Evolutionary conservation across 768 basidiomycete genomes (phyloP).

Genomic region (Naematelia aurantialba): DNA sequence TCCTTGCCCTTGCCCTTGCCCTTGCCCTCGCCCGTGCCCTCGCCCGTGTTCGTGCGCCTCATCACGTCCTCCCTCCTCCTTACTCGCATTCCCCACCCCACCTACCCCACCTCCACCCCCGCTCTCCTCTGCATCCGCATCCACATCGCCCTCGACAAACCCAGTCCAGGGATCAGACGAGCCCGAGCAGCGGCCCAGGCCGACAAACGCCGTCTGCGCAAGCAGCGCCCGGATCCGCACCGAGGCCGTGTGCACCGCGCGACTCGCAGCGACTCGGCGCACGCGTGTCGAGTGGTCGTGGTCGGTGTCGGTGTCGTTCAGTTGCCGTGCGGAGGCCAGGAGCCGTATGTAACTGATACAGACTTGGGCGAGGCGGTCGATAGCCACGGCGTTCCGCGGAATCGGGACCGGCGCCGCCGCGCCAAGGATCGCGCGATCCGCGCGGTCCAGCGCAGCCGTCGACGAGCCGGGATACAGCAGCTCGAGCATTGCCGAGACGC

Average conservation of each 20-base stretch:
- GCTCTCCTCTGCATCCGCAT: no score
- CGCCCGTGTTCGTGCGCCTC: no score
- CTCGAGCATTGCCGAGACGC: conserved; percentile 38
- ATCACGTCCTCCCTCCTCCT: no score
- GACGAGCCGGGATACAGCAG: conserved; percentile 40
- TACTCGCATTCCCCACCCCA: no score
- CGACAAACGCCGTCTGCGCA: conserved; percentile 40
- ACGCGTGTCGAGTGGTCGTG: not conserved
- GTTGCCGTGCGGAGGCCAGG: conserved; percentile 26
- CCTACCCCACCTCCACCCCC: no score
- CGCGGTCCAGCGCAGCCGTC: not conserved
- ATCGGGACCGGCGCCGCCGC: not conserved
- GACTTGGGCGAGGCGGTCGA: conserved; percentile 45
- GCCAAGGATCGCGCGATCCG: conserved; percentile 6
- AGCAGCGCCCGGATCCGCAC: conserved; percentile 32
- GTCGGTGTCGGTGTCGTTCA: conserved; percentile 12
- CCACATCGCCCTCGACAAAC: no score
- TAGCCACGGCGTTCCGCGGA: conserved; percentile 26
- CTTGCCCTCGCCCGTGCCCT: no score
- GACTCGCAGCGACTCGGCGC: conserved; percentile 16
- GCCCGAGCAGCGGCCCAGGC: conserved; percentile 6
- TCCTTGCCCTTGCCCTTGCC: no score
- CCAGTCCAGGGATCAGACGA: no score
- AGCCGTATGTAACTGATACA: conserved; percentile 44
- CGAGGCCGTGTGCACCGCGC: conserved; percentile 21